A percentile compares a stretch with the other conserved stretches of the same genome.
These are phyloP conservation scores for Passiflora organensis DNA, from an alignment of 345 rosid species.

Conservation along the genomic window DNA sequence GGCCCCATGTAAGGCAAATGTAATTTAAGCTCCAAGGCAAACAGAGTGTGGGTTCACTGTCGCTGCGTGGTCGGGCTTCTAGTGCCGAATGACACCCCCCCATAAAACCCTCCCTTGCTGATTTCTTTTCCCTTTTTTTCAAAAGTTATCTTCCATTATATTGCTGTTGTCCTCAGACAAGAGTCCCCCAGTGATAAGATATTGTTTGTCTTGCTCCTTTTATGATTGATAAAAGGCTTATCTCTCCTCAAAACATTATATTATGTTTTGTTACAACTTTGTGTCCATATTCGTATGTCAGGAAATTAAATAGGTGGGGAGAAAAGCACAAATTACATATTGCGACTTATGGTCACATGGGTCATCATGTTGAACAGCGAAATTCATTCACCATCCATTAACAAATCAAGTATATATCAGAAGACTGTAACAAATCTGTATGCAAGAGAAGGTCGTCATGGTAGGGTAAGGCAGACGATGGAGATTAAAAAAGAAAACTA, in stretches of 20 bases:
- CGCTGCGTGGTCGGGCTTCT: slow-evolving; percentile 39
- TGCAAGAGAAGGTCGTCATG: slow-evolving; percentile 19
- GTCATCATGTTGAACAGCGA: slow-evolving; percentile 33
- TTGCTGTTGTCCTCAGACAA: slow-evolving; percentile 6
- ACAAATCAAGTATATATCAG: background rate
- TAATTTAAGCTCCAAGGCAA: slow-evolving; percentile 1
- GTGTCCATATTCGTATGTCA: background rate
- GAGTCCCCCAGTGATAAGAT: background rate
- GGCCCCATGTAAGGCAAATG: slow-evolving; percentile 21
- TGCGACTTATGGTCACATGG: slow-evolving; percentile 32
- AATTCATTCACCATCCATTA: background rate
- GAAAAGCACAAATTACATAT: slow-evolving; percentile 20
- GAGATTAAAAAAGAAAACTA: slow-evolving; percentile 9
- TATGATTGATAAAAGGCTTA: slow-evolving; percentile 6
- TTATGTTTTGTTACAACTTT: background rate
- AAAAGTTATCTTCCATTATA: slow-evolving; percentile 9
- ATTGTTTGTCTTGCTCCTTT: slow-evolving; percentile 6
- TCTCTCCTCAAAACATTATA: slow-evolving; percentile 4
- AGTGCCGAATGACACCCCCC: background rate
- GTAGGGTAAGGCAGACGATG: slow-evolving; percentile 22
- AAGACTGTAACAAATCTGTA: background rate
- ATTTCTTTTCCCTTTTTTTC: background rate
- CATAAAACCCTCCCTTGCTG: background rate
- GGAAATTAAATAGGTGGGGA: slow-evolving; percentile 11
- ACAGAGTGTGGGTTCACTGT: slow-evolving; percentile 23